These are phyloP conservation scores for Coelastrella sp. DNA, from an alignment of 139 green algal genomes.

Conservation along the genomic window DNA sequence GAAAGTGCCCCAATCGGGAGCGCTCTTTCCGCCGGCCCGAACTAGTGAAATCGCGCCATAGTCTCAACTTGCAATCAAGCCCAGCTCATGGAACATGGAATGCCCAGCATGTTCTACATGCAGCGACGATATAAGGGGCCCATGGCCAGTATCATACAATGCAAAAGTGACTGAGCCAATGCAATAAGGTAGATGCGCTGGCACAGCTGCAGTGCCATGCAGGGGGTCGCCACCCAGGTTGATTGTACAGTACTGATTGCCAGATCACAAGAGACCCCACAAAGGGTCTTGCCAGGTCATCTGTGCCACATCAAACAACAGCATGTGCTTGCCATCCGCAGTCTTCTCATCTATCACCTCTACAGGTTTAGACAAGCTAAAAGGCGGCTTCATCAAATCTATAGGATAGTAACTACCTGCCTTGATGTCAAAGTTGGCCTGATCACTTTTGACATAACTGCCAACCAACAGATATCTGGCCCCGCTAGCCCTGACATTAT, in stretches of 20 bases:
- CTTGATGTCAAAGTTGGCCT: background rate
- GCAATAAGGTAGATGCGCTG: too few relatives aligned
- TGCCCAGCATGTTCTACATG: too few relatives aligned
- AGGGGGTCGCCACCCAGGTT: too few relatives aligned
- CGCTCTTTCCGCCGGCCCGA: too few relatives aligned
- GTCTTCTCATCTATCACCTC: slow-evolving; percentile 44
- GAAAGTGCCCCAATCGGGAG: too few relatives aligned
- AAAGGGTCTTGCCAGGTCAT: slow-evolving; percentile 12
- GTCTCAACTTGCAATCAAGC: too few relatives aligned
- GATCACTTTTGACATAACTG: slow-evolving; percentile 25
- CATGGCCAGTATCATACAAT: too few relatives aligned
- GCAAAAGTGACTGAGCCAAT: too few relatives aligned
- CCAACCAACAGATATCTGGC: slow-evolving; percentile 55
- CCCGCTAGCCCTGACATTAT: slow-evolving; percentile 25
- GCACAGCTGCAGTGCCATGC: too few relatives aligned
- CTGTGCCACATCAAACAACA: slow-evolving; percentile 38
- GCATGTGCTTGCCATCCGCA: slow-evolving; percentile 35
- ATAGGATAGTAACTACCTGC: slow-evolving; percentile 25
- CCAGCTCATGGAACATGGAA: too few relatives aligned
- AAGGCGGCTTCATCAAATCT: slow-evolving; percentile 42
- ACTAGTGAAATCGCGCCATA: too few relatives aligned
- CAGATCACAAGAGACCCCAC: background rate
- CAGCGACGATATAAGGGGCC: too few relatives aligned
- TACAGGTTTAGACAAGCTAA: background rate
- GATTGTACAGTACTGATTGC: background rate